Base-by-base conservation (phyloP, 495 filamentous ascomycete species). In the Aspergillus kassunensis region DNA sequence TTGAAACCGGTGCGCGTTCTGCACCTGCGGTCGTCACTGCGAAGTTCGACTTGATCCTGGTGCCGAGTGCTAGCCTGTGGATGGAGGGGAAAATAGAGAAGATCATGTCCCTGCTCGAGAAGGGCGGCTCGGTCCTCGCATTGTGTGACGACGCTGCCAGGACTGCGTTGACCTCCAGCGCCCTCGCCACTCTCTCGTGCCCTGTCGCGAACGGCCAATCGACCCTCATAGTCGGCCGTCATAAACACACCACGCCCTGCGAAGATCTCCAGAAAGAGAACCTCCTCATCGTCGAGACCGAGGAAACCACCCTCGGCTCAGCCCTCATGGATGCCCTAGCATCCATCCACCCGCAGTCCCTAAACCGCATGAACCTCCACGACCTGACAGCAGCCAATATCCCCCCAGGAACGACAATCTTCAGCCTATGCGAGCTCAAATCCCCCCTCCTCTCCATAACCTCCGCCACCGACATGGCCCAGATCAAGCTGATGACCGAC, bases 401-500 rank as follows among this genome's bases (percentile, higher is more conserved):
- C 41, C 4, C 23, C 7, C n/a, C 4, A 6, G 12, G 36, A 3
- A 23, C 43, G 0, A 53, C 30, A n/a, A 35, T 43, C 4, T 55
- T 58, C 9, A 60, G 36, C 23, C 53, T 40, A n/a, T 45, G 47
- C 23, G 68, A 71, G 40, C 24, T 60, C 1, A 46, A 68, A n/a
- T 4, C 33, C 2, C 49, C 60, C 3, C 55, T 72, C 10, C 59
- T 75, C 0, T 48, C 59, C 3, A 56, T 71, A 11, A 33, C 4
- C 13, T 60, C 33, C 4, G 58, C 58, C 13, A 23, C 52, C 3
- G 58, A 72, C 9, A 60, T 69, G 53, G 27, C 55, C 15, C 48
- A 13, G 2, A 33, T 75, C 3, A 67, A 65, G 13, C 16, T n/a
- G 7, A 51, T 73, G 6, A 68, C 68, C 2, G 52, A 62, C 23